Evolutionary conservation across 306 rosid species (phyloP).

Genomic region (Lagenaria siceraria): DNA sequence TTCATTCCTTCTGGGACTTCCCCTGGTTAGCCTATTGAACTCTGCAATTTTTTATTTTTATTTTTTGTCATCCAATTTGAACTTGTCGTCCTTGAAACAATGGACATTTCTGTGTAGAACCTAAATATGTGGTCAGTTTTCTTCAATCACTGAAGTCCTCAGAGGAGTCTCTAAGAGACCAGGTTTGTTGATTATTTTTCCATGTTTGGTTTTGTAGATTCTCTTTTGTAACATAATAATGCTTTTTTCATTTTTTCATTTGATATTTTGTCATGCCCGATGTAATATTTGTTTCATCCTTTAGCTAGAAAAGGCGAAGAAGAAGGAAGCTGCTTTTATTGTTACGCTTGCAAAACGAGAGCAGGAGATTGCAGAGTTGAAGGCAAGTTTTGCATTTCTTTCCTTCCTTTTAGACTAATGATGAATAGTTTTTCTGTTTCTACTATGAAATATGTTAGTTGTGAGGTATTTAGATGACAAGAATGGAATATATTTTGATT

Average conservation of each 20-base stretch:
- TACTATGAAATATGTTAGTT: not conserved
- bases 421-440: not conserved
- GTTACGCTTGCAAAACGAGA: conserved; percentile 91
- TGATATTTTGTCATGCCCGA: not conserved
- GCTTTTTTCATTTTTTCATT: not conserved
- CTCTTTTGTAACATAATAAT: not conserved
- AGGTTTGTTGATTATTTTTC: conserved; percentile 33
- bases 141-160: conserved; percentile 75
- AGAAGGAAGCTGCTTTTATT: conserved; percentile 92
- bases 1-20: conserved; percentile 54
- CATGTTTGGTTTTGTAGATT: conserved; percentile 1
- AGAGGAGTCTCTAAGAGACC: conserved; percentile 79
- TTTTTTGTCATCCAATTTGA: not conserved
- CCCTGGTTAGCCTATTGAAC: conserved; percentile 47
- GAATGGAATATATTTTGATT: not conserved
- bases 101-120: conserved; percentile 30
- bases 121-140: conserved; percentile 55
- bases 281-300: conserved; percentile 9
- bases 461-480: not conserved
- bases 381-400: conserved; percentile 28
- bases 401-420: not conserved
- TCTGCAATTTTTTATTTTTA: not conserved
- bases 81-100: conserved; percentile 6
- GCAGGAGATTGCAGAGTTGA: conserved; percentile 89
- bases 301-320: conserved; percentile 91